phyloP scores from a whole-genome alignment of 2,329 filamentous ascomycete species.

The Diaporthe citrichinensis region DNA sequence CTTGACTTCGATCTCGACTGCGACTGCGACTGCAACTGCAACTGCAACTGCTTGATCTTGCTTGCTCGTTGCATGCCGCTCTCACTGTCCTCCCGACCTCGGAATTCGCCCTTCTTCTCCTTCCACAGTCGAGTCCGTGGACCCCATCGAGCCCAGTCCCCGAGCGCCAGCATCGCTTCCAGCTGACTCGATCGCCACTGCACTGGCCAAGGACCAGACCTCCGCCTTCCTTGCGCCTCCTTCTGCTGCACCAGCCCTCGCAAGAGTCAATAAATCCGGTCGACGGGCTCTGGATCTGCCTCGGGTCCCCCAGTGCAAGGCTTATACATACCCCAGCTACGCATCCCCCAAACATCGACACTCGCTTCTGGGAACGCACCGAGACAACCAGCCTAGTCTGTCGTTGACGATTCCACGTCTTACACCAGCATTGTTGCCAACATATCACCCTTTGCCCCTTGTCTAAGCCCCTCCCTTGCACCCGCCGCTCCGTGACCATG shows the following conservation, averaged over 20 bases:
- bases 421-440: conserved; percentile 17
- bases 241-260: not conserved
- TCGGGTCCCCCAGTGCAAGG: not conserved
- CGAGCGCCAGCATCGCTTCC: not conserved
- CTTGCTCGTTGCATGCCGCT: not conserved
- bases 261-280: not conserved
- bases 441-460: conserved; percentile 16
- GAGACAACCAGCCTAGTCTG: not conserved
- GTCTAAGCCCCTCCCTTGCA: not conserved
- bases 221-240: conserved; percentile 32
- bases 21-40: not conserved
- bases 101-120: not conserved
- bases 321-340: conserved; percentile 14
- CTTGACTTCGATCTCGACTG: not conserved
- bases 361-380: conserved; percentile 29
- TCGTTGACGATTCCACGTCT: conserved; percentile 4
- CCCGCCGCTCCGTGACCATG: conserved; percentile 50
- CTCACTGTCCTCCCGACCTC: not conserved
- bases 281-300: not conserved
- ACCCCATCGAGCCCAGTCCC: conserved; percentile 5
- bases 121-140: not conserved
- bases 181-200: conserved; percentile 31
- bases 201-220: conserved; percentile 19
- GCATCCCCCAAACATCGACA: conserved; percentile 25
- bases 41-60: not conserved